Percentiles rank a stretch among this genome's conserved stretches.
Conservation (phyloP, 2,329 filamentous ascomycete genomes). For the Nothomitra cinnamomea region DNA sequence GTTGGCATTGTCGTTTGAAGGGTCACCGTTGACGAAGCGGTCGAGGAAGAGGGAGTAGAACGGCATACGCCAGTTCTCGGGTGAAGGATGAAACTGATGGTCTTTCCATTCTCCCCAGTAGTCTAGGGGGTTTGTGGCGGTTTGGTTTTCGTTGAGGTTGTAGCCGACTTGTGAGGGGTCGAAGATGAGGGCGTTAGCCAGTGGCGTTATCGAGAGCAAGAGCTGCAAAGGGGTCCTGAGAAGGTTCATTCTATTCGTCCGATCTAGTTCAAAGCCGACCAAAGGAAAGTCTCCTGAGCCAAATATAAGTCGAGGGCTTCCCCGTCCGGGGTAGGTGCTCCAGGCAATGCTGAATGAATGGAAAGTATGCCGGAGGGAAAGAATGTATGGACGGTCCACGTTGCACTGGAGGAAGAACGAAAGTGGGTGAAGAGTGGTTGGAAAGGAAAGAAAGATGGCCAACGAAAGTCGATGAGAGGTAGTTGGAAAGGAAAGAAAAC, state of each 20-base stretch:
- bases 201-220: background rate
- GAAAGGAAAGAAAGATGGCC: too few relatives aligned
- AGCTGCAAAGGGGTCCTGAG: background rate
- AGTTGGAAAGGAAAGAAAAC: too few relatives aligned
- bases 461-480: too few relatives aligned
- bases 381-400: too few relatives aligned
- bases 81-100: conserved; percentile 36
- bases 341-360: background rate
- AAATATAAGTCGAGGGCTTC: background rate
- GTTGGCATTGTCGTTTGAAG: conserved; percentile 45
- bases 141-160: conserved; percentile 43
- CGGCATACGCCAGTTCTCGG: conserved; percentile 46
- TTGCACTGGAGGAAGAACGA: too few relatives aligned
- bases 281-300: background rate
- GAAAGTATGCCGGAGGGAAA: background rate
- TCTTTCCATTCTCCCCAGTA: conserved; percentile 39
- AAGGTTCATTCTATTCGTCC: background rate
- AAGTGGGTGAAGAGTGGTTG: too few relatives aligned
- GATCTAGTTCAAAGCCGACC: background rate
- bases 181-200: conserved; percentile 22
- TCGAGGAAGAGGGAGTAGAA: conserved; percentile 49
- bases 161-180: conserved; percentile 33
- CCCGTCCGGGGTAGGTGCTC: background rate
- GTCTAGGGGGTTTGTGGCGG: conserved; percentile 36
- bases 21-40: conserved; percentile 46